These are phyloP conservation scores for Penicillium sp. DNA, from an alignment of 2,329 filamentous ascomycete species.

Conservation along the genomic window DNA sequence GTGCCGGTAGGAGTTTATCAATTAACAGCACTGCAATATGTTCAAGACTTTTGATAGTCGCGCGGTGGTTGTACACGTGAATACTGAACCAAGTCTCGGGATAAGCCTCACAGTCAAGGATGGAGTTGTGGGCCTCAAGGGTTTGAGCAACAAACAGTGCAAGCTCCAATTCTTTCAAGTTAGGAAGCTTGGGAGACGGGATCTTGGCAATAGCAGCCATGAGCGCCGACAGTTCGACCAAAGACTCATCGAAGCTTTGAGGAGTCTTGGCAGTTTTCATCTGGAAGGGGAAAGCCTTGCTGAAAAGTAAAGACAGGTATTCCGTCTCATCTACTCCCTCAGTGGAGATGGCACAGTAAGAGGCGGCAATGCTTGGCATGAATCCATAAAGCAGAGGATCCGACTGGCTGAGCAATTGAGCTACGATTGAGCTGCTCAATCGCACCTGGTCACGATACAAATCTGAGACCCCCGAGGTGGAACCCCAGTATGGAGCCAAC, in stretches of 20 bases:
- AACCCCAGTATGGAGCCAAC: conserved; percentile 93
- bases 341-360: conserved; percentile 73
- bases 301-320: conserved; percentile 81
- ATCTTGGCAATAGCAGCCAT: conserved; percentile 78
- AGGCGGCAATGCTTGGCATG: conserved; percentile 85
- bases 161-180: conserved; percentile 74
- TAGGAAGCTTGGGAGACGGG: conserved; percentile 69
- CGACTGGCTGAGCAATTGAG: conserved; percentile 76
- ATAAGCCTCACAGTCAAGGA: conserved; percentile 85
- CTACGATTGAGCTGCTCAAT: conserved; percentile 87
- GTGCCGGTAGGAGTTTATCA: conserved; percentile 80
- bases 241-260: conserved; percentile 74
- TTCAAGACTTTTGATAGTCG: conserved; percentile 79
- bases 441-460: conserved; percentile 93
- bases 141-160: conserved; percentile 72
- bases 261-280: conserved; percentile 61
- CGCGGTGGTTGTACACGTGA: conserved; percentile 89
- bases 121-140: conserved; percentile 82
- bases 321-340: conserved; percentile 59
- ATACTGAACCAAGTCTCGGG: conserved; percentile 87
- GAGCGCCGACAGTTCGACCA: conserved; percentile 85
- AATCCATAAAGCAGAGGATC: conserved; percentile 82
- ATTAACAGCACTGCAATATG: conserved; percentile 76
- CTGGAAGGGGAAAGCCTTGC: conserved; percentile 84
- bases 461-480: conserved; percentile 67